Conservation (phyloP, 2,329 filamentous ascomycete genomes). For the Xylariaceae sp. region DNA sequence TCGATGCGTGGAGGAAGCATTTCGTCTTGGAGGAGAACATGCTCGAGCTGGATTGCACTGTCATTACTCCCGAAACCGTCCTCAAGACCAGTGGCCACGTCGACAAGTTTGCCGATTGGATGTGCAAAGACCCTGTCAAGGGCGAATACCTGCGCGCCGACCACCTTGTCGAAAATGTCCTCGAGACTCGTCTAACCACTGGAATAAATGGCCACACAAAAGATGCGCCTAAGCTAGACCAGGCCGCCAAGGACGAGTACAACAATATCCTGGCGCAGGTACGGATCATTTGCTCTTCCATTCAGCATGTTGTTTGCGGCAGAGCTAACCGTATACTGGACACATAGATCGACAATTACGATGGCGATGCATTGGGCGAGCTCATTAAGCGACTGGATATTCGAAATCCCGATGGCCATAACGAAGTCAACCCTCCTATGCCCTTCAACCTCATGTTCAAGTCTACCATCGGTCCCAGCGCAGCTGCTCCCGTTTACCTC, state of each 20-base stretch:
- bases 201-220: conserved; percentile 55
- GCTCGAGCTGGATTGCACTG: conserved; percentile 91
- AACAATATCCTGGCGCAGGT: conserved; percentile 61
- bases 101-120: conserved; percentile 97
- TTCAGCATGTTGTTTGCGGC: background rate
- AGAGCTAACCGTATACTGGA: background rate
- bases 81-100: conserved; percentile 93
- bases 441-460: conserved; percentile 73
- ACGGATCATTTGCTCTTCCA: background rate
- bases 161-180: conserved; percentile 90
- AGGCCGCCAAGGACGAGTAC: conserved; percentile 59
- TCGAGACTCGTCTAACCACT: conserved; percentile 61
- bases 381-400: conserved; percentile 64
- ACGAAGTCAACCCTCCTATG: conserved; percentile 56
- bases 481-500: conserved; percentile 58
- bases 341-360: conserved; percentile 57
- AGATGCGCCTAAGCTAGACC: conserved; percentile 54
- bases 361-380: conserved; percentile 57
- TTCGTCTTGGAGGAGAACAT: conserved; percentile 92
- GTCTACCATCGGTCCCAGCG: conserved; percentile 63
- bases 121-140: conserved; percentile 97
- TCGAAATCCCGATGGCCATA: conserved; percentile 59
- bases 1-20: conserved; percentile 88
- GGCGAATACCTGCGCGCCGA: conserved; percentile 95
- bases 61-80: conserved; percentile 75